Evolutionary conservation across 495 filamentous ascomycete genomes (phyloP).

Genomic region (Penicillium taxi): DNA sequence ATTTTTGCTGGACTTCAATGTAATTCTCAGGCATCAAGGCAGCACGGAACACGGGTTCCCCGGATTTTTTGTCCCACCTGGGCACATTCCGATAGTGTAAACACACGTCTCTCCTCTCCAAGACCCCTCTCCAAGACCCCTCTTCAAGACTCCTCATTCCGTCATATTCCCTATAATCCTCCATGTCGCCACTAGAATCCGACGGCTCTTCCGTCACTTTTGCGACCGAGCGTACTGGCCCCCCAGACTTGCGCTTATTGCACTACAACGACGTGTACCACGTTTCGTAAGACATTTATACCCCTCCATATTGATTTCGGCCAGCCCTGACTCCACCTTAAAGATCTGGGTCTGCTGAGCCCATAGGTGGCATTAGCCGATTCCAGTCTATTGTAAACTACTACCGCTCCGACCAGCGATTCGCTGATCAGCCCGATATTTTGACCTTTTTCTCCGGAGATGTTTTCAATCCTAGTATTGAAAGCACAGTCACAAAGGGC

Average conservation of each 20-base stretch:
- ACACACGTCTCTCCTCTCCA: constrained; percentile 1
- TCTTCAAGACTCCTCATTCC: background rate
- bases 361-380: constrained; percentile 67
- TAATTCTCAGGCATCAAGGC: constrained; percentile 9
- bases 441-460: constrained; percentile 86
- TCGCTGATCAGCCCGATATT: constrained; percentile 51
- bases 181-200: constrained; percentile 25
- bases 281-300: constrained; percentile 48
- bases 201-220: constrained; percentile 44
- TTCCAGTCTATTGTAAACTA: constrained; percentile 72
- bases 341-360: constrained; percentile 62
- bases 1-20: constrained; percentile 1
- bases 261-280: constrained; percentile 96
- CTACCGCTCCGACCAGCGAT: constrained; percentile 56
- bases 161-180: background rate
- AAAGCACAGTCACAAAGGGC: constrained; percentile 81
- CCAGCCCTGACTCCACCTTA: background rate
- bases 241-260: constrained; percentile 67
- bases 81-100: constrained; percentile 10
- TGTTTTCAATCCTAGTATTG: constrained; percentile 83
- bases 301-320: background rate
- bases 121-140: background rate
- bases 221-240: constrained; percentile 40
- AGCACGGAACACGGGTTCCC: constrained; percentile 8
- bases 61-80: constrained; percentile 10